Evolutionary conservation across 441 rosid species (phyloP), one percentile per base, ranked within the genome.

Genomic region (Erodium trifolium): DNA sequence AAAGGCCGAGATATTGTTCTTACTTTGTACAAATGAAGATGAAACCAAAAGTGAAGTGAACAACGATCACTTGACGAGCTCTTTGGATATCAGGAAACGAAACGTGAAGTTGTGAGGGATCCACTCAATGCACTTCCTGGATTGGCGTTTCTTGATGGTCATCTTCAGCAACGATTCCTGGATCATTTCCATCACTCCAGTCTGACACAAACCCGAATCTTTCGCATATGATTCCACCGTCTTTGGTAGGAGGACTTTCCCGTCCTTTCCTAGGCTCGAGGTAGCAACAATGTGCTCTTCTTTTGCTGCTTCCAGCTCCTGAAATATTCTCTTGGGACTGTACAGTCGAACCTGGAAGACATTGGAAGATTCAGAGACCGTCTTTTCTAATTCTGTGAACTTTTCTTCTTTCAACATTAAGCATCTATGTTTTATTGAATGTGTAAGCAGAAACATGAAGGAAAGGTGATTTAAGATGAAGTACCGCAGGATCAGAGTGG

Each of bases 401-500:
- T 34, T 5, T 34, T 34, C 5, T 34, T 34, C 37, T 34, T 34
- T 34, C 37, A 3, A 34, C 5, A 2, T 34, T 34, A 34, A 34
- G 5, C 37, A 53, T 53, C 19, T 16, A 53, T 53, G 19, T n/a
- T 14, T 53, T 53, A 10, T 17, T 1, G 2, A 43, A 53, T 53
- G 18, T 53, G 2, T 5, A 53, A 53, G 60, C 60, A 51, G 19
- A 18, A 19, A 14, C 27, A 8, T 3, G 37, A 34, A 12, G 62
- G 5, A 53, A 41, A 62, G 43, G 13, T 51, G 2, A 53, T 27
- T 45, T 57, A 66, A 9, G 70, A 73, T 69, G 55, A 68, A 71
- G 65, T 91, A 93, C 97, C 83, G 91, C 88, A 5, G 99, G 99
- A 78, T 93, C 96, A 4, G 95, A 93, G 80, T 87, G 95, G 85